These are phyloP conservation scores for Thelonectria discophora DNA, from an alignment of 2,329 filamentous ascomycete species.

Conservation along the genomic window DNA sequence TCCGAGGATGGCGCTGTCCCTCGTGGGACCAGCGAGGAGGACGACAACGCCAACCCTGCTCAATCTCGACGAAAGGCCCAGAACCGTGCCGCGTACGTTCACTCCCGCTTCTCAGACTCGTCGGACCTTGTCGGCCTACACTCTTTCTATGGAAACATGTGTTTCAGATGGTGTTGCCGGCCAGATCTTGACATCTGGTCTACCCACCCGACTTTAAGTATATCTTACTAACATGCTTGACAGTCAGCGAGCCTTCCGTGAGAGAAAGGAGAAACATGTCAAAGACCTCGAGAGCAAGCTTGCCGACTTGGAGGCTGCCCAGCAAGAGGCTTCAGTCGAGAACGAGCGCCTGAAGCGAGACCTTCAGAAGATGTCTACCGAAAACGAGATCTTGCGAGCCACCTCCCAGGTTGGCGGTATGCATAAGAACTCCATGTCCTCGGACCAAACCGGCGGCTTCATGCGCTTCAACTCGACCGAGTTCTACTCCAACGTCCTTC, in stretches of 20 bases:
- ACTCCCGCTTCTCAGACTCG: not conserved
- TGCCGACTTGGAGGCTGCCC: slow-evolving; percentile 76
- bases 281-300: slow-evolving; percentile 92
- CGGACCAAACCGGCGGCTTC: slow-evolving; percentile 69
- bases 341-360: slow-evolving; percentile 88
- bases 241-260: slow-evolving; percentile 94
- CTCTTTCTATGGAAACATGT: not conserved
- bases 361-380: slow-evolving; percentile 83
- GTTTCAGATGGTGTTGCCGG: not conserved
- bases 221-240: slow-evolving; percentile 27
- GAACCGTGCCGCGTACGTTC: slow-evolving; percentile 68
- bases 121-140: not conserved
- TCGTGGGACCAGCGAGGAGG: slow-evolving; percentile 62
- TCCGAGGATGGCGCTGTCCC: slow-evolving; percentile 46
- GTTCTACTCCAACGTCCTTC: slow-evolving; percentile 71
- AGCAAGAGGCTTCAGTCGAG: slow-evolving; percentile 77
- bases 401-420: slow-evolving; percentile 63
- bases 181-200: not conserved
- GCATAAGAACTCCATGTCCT: slow-evolving; percentile 51
- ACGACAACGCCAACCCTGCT: slow-evolving; percentile 64
- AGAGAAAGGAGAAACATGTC: slow-evolving; percentile 93
- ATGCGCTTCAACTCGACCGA: slow-evolving; percentile 77
- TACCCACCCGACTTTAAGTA: not conserved
- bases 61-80: slow-evolving; percentile 69
- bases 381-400: slow-evolving; percentile 91